These are phyloP conservation scores for Hypoxylon sp. DNA, from an alignment of 2,329 filamentous ascomycete genomes.

Conservation along the genomic window DNA sequence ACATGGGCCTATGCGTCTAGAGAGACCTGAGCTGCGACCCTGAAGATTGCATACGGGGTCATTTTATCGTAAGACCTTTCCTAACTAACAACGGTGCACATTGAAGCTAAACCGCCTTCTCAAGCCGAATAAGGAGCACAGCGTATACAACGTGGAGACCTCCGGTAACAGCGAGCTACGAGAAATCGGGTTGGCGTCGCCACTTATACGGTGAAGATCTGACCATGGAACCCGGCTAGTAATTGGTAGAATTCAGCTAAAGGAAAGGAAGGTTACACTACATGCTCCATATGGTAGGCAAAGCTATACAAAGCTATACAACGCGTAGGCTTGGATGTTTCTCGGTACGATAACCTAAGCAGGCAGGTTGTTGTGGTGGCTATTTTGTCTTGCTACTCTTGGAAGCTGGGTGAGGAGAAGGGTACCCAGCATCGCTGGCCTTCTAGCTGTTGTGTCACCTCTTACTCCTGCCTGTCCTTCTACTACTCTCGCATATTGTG, in stretches of 20 bases:
- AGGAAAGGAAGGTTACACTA: constrained; percentile 1
- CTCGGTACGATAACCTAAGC: neutral
- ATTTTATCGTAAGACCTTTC: constrained; percentile 1
- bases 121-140: neutral
- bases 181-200: constrained; percentile 1
- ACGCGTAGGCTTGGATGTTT: neutral
- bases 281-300: neutral
- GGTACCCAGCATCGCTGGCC: neutral
- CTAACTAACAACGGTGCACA: neutral
- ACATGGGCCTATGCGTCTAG: neutral
- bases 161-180: neutral
- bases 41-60: neutral
- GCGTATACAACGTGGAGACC: constrained; percentile 2
- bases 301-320: neutral
- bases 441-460: neutral
- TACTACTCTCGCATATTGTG: neutral
- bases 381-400: neutral
- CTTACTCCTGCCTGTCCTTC: neutral
- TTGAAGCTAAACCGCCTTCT: neutral
- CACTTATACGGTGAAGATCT: constrained; percentile 17
- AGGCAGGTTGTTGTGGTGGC: neutral
- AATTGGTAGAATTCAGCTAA: constrained; percentile 2
- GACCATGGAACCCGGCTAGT: neutral
- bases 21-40: constrained; percentile 8
- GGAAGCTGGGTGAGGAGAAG: neutral